Evolutionary conservation across 1,284 basidiomycete genomes (phyloP).

Genomic region (Ustilago vetiveriae): DNA sequence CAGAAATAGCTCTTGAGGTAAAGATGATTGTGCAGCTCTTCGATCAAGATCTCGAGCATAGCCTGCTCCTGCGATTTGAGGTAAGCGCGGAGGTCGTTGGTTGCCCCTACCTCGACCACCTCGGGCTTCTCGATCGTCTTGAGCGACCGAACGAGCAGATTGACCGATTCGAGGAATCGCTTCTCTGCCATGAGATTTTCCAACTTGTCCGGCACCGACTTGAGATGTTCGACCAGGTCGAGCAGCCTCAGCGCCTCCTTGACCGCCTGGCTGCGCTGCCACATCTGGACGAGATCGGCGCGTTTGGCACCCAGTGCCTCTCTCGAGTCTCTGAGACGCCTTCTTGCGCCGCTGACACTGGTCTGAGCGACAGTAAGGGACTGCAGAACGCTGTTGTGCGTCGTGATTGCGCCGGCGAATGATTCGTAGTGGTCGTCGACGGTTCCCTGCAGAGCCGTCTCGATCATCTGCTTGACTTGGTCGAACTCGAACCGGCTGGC

Average conservation of each 20-base stretch:
- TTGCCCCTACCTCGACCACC: conserved; percentile 91
- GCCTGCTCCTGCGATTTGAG: conserved; percentile 80
- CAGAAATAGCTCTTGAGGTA: conserved; percentile 97
- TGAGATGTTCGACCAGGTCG: conserved; percentile 73
- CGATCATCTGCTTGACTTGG: conserved; percentile 56
- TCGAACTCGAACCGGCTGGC: conserved; percentile 55
- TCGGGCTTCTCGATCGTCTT: conserved; percentile 92
- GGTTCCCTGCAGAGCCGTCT: conserved; percentile 62
- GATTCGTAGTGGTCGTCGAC: conserved; percentile 66
- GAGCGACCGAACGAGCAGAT: conserved; percentile 84
- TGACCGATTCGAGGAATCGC: conserved; percentile 86
- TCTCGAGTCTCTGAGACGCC: conserved; percentile 56
- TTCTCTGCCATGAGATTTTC: conserved; percentile 97
- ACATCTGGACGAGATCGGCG: conserved; percentile 66
- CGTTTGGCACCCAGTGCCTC: conserved; percentile 64
- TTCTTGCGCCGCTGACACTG: conserved; percentile 51
- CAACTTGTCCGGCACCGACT: conserved; percentile 87
- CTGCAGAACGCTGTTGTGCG: conserved; percentile 61
- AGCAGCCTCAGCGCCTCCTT: conserved; percentile 63
- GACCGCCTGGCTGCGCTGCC: conserved; percentile 62
- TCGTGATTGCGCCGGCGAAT: conserved; percentile 66
- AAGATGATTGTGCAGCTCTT: conserved; percentile 96
- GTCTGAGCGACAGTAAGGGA: conserved; percentile 55
- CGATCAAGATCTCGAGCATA: conserved; percentile 80
- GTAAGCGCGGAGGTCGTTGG: conserved; percentile 87